Base-by-base conservation (phyloP, 208 protist genomes). In the Crithidia fasciculata region DNA sequence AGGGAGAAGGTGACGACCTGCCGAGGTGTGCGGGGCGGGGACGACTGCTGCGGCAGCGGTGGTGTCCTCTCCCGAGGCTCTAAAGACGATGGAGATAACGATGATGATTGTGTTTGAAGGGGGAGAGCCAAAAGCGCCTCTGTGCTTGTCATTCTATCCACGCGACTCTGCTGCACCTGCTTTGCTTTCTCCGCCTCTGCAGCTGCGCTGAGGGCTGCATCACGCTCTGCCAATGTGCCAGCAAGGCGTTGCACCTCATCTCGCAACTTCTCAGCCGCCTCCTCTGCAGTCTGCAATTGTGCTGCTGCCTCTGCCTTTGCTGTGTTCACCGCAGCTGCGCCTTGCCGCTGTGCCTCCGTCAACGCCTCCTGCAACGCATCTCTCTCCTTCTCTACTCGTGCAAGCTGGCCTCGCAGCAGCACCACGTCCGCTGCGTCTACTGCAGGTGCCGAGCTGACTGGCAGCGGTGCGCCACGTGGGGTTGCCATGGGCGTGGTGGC, bases 1-100 rank as follows among this genome's bases (percentile, higher is more conserved):
- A 50, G 56, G 12, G 72, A 62, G 18, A 70, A 40, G 37, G 58
- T 59, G 36, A 58, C 71, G 13, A 68, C 72, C 28, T 74, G 55
- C 28, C 58, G 52, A 28, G 40, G 69, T 8, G 69, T 53, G 39
- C 52, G 16, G 7, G 18, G 45, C 0, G 55, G 49, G 12, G 59
- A 61, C 3, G 1, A n/a, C 10, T 28, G 41, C 13, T 50, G 19
- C 15, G 39, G 39, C 47, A 36, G 28, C 3, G 7, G 13, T 5
- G 36, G 8, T n/a, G 16, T 47, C 56, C 2, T 4, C 19, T 54
- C 69, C 36, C 7, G 58, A 9, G 69, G 58, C 5, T 13, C 12
- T 36, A 40, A 28, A 18, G 47, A 10, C 19, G 59, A 2, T n/a
- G n/a, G n/a, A n/a, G n/a, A n/a, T n/a, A n/a, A n/a, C n/a, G n/a